Evolutionary conservation across 2,329 filamentous ascomycete species (phyloP).

Genomic region (Fusarium sp.): DNA sequence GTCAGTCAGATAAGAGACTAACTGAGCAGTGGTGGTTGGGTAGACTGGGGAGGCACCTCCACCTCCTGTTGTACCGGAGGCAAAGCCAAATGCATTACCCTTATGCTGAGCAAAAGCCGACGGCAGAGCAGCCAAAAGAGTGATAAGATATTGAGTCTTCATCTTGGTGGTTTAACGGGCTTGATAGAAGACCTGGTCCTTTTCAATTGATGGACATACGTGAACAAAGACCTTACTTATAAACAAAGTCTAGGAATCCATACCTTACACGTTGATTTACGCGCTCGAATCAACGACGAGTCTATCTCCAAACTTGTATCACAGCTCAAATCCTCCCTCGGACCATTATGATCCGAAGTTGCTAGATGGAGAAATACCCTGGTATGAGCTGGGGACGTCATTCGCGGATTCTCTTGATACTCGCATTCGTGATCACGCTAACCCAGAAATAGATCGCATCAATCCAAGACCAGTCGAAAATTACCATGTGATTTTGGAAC

Average conservation of each 20-base stretch:
- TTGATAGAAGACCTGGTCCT: neutral
- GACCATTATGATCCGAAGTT: neutral
- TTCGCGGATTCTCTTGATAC: neutral
- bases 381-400: neutral
- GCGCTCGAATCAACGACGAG: neutral
- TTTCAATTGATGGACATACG: neutral
- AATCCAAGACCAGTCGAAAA: too few relatives aligned
- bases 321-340: neutral
- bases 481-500: too few relatives aligned
- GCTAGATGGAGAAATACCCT: neutral
- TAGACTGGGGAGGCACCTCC: slow-evolving; percentile 68
- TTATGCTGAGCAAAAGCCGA: slow-evolving; percentile 46
- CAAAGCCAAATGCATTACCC: slow-evolving; percentile 59
- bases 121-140: slow-evolving; percentile 1
- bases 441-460: too few relatives aligned
- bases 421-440: neutral
- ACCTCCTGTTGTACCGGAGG: slow-evolving; percentile 72
- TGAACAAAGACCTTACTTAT: neutral
- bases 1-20: slow-evolving; percentile 64
- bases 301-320: neutral
- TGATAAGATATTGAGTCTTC: slow-evolving; percentile 15
- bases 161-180: neutral
- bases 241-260: neutral
- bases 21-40: slow-evolving; percentile 67
- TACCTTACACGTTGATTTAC: neutral